Base-by-base conservation (phyloP, 2,329 filamentous ascomycete species). In the Penicillium sp. region DNA sequence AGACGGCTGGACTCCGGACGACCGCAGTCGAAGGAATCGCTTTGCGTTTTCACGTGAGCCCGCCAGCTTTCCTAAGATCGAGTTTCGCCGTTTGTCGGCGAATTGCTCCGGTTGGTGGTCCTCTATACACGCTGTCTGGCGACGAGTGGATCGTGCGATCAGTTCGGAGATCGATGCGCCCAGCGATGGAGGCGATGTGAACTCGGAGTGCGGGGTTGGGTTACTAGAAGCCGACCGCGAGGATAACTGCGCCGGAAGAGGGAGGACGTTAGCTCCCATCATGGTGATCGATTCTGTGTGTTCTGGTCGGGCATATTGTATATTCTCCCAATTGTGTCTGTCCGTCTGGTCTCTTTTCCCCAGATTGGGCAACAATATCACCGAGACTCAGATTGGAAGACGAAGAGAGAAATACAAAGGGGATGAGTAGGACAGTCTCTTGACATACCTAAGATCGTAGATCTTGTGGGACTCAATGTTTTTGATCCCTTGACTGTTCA, bases 21-120 rank as follows among this genome's bases (percentile, higher is more conserved):
- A 60, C 39, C 66, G 66, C 52, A 75, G 58, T 61, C 72, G 71
- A 59, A 75, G 66, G 58, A 76, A 64, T 49, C 71, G 68, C 64
- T 76, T 75, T 57, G 72, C 72, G 66, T 72, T 71, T 55, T 75
- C 72, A 53, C 72, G 71, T 65, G 72, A 65, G 49, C 68, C 65
- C 64, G 72, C 72, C 67, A 76, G 67, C 57, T 72, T 75, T 64
- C 53, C 62, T 27, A 70, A 52, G 34, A 71, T 57, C 12, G 64
- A 64, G 41, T 41, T 52, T 41, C 66, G 60, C 33, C 58, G 62
- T 50, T 42, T 55, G 35, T 58, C 64, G 10, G 65, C 56, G 28
- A 61, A 56, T 47, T 62, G 54, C 46, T 64, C 59, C 29, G 61
- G 52, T 43, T 59, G 50, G 34, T 54, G 52, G 22, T 52, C 52